phyloP scores from a whole-genome alignment of 2,329 filamentous ascomycete genomes.

The Aureobasidium zeae region DNA sequence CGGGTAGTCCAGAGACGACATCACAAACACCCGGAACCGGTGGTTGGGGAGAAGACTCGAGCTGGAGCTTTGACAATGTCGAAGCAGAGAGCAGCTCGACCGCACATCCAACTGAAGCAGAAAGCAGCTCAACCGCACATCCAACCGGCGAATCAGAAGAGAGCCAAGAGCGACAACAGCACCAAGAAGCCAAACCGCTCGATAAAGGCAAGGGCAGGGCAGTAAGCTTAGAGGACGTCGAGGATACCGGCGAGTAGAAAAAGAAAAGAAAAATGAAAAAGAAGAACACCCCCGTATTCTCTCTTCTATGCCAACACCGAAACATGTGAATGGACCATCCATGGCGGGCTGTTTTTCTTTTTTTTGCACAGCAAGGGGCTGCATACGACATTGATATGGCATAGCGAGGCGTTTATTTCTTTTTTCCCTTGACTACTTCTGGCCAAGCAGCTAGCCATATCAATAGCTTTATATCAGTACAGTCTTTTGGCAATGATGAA shows the following conservation, averaged over 20 bases:
- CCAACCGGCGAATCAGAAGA: too few relatives aligned
- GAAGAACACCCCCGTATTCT: too few relatives aligned
- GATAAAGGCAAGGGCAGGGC: conserved; percentile 30
- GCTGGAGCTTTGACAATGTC: conserved; percentile 19
- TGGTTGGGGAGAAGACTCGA: conserved; percentile 13
- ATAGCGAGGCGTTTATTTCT: conserved; percentile 15
- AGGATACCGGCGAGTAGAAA: conserved; percentile 21
- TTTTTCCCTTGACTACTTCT: too few relatives aligned
- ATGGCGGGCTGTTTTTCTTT: conserved; percentile 3
- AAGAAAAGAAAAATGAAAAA: too few relatives aligned
- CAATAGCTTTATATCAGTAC: background rate
- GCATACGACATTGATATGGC: conserved; percentile 11
- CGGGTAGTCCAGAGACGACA: too few relatives aligned
- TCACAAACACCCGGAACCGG: background rate
- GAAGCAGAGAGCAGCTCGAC: background rate
- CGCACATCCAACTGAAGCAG: conserved; percentile 1
- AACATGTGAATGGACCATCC: too few relatives aligned
- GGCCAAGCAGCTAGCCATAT: conserved; percentile 4
- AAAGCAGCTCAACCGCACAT: conserved; percentile 6
- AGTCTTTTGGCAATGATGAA: too few relatives aligned
- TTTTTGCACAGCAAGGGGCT: background rate
- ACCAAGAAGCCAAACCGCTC: conserved; percentile 12
- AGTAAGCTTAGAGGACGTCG: conserved; percentile 33
- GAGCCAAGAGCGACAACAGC: too few relatives aligned
- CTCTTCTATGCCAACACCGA: too few relatives aligned